Conservation (phyloP, 208 protist genomes). For the Acanthamoeba culbertsoni region DNA sequence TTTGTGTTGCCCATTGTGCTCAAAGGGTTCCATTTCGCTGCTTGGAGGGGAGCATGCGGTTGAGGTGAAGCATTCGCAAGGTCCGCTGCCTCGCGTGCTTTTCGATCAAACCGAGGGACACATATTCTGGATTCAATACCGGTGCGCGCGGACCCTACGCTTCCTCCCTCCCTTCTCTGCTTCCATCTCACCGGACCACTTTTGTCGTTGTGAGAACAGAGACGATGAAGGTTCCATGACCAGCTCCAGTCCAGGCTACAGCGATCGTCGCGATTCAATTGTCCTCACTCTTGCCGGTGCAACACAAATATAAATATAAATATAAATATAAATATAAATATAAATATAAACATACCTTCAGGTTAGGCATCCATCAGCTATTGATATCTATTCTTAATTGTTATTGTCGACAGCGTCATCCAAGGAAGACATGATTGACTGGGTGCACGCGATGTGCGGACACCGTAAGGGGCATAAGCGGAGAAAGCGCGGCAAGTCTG, state of each 20-base stretch:
- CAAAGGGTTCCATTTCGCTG: neutral
- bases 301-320: neutral
- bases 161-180: neutral
- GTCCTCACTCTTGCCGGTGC: constrained; percentile 3
- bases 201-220: neutral
- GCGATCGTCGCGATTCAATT: neutral
- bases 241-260: no score
- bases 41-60: neutral
- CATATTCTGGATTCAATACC: constrained; percentile 22
- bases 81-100: neutral
- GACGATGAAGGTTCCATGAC: no score
- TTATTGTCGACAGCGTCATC: neutral
- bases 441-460: neutral
- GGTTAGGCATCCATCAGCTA: no score
- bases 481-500: neutral
- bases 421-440: constrained; percentile 48
- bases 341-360: neutral
- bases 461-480: neutral
- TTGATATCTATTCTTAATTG: neutral
- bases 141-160: neutral
- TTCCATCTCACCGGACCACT: neutral
- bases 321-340: neutral
- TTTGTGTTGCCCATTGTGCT: neutral
- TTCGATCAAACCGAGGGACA: constrained; percentile 38
- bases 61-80: neutral